Conservation (phyloP, 352 stramenopile species). For the Globisporangium carolinianum region DNA sequence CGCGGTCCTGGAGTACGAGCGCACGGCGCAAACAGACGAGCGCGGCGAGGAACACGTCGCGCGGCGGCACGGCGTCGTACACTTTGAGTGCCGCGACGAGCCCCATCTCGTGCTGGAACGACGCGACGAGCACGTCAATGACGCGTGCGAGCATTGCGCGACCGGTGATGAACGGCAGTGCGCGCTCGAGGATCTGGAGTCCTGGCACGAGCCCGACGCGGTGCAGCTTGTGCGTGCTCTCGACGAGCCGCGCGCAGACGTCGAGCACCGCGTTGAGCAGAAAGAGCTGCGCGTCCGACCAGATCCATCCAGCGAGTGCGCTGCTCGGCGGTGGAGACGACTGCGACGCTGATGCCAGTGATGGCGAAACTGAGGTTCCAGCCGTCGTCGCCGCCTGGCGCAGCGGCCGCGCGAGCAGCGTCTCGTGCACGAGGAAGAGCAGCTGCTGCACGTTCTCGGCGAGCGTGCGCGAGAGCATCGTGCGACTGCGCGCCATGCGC, state of each 20-base stretch:
- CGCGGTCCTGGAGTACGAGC: constrained; percentile 39
- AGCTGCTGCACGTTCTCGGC: constrained; percentile 78
- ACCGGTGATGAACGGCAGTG: constrained; percentile 32
- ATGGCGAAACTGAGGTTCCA: not conserved
- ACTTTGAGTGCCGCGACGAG: constrained; percentile 51
- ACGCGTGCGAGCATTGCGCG: constrained; percentile 46
- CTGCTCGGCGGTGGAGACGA: constrained; percentile 3
- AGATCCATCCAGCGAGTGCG: constrained; percentile 18
- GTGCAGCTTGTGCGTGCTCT: constrained; percentile 76
- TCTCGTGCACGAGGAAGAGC: constrained; percentile 60
- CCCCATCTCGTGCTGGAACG: constrained; percentile 77
- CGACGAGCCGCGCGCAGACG: constrained; percentile 59
- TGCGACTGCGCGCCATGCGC: constrained; percentile 65
- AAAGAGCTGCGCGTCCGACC: constrained; percentile 61
- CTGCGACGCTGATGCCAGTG: not conserved
- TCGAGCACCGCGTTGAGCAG: constrained; percentile 69
- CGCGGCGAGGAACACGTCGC: constrained; percentile 72
- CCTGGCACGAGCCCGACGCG: constrained; percentile 59
- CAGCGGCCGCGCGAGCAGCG: constrained; percentile 36
- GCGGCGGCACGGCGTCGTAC: constrained; percentile 57
- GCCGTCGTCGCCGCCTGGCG: not conserved
- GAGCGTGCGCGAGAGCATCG: constrained; percentile 63
- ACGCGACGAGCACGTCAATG: constrained; percentile 47
- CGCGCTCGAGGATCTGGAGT: constrained; percentile 57
- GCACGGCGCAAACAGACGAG: constrained; percentile 65